Evolutionary conservation across 1,284 basidiomycete species (phyloP), one percentile per base, ranked within the genome.

Genomic region (Psilocybe mexicana): DNA sequence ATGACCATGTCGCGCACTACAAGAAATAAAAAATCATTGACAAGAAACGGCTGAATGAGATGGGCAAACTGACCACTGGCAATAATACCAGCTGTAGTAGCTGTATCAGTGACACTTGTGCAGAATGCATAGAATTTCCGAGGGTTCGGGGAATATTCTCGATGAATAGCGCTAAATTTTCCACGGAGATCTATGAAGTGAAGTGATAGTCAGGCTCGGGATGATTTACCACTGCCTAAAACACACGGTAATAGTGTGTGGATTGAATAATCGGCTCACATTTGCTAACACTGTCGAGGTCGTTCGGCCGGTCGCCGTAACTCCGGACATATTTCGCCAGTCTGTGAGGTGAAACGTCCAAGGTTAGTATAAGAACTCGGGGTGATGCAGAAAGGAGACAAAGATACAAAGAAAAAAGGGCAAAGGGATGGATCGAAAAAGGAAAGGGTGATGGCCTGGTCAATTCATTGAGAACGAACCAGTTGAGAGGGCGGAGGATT

Each of bases 61-160:
- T 40, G n/a, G 1, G 10, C 43, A 8, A 38, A 72, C 83, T 62
- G 55, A 89, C 87, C 88, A 63, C 87, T 89, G 6, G 86, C 87
- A 45, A 92, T 86, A 55, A 92, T 91, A 28, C 88, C 88, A 8
- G 84, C 81, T 6, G 90, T 92, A 12, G 89, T 89, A 4, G 79
- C 79, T 2, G 85, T 86, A 64, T 92, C 90, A 53, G 88, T 92
- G 36, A 92, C 88, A 18, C 86, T 88, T 14, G 90, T 92, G 63
- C 84, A 87, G 67, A 90, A 91, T 2, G 86, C 86, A 66, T 92
- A 92, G 64, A 91, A 92, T 67, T 89, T 90, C 54, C 90, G 77
- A 46, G 88, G 87, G 40, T 78, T 78, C 1, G 87, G 88, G 7
- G 88, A 91, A 67, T 88, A 86, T 69, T 91, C 87, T 61, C 88